Conservation (phyloP, 345 rosid genomes). For the Eucalyptus sp. region DNA sequence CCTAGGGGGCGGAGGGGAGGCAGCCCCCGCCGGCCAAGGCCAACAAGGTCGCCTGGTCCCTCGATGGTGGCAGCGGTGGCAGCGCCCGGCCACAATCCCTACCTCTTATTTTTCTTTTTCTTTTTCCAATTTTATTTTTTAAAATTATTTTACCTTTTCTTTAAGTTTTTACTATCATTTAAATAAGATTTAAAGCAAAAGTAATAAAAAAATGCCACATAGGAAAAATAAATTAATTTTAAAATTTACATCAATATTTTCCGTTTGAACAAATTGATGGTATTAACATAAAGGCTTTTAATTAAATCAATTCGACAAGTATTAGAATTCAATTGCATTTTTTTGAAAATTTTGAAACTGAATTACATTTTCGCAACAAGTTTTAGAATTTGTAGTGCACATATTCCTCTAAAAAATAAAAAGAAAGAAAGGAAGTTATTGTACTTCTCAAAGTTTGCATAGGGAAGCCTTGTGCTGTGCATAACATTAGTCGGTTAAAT, state of each 20-base stretch:
- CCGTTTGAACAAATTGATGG: fast-evolving
- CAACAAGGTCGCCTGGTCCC: too few species aligned
- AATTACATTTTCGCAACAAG: fast-evolving
- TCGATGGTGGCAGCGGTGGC: fast-evolving
- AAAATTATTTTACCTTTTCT: too few species aligned
- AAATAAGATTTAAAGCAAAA: too few species aligned
- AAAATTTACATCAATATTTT: fast-evolving
- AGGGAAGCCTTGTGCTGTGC: background rate
- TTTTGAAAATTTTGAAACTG: fast-evolving
- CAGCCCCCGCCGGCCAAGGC: fast-evolving
- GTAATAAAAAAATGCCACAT: too few species aligned
- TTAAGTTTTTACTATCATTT: too few species aligned
- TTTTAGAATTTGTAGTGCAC: fast-evolving
- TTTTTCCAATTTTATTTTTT: too few species aligned
- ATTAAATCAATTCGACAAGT: fast-evolving
- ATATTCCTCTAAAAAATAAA: background rate
- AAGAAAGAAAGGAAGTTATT: background rate
- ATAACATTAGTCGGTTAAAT: background rate
- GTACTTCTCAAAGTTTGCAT: background rate
- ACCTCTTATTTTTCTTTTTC: fast-evolving
- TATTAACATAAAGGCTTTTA: too few species aligned
- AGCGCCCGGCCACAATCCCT: fast-evolving
- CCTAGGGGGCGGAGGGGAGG: fast-evolving
- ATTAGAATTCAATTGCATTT: fast-evolving
- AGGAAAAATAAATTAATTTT: too few species aligned